These are phyloP conservation scores for Aristolochia californica DNA, from an alignment of 164 flowering plant genomes.

Conservation along the genomic window DNA sequence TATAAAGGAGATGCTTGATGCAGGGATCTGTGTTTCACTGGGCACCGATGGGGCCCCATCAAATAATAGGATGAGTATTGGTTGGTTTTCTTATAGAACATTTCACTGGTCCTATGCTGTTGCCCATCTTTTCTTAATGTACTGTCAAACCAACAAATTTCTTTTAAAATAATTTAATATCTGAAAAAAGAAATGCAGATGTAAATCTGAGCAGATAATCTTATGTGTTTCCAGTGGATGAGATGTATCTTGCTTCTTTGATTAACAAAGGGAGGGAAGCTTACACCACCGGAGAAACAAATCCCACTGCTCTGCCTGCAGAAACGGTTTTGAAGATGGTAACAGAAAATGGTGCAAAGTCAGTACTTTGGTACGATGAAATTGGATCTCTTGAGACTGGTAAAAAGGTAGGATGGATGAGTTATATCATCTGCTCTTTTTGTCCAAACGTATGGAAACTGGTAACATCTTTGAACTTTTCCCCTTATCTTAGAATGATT, in stretches of 20 bases:
- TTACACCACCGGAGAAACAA: conserved; percentile 51
- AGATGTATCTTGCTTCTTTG: conserved; percentile 87
- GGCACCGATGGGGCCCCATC: conserved; percentile 98
- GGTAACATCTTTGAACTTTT: background rate
- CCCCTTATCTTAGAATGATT: background rate
- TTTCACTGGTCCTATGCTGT: background rate
- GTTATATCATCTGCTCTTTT: background rate
- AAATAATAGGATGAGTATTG: conserved; percentile 94
- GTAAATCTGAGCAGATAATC: background rate
- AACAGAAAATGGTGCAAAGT: conserved; percentile 72
- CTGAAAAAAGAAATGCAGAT: background rate
- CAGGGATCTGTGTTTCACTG: conserved; percentile 76
- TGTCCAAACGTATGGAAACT: background rate
- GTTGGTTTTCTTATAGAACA: conserved; percentile 27
- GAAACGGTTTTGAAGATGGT: conserved; percentile 67
- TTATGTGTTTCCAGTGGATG: conserved; percentile 58
- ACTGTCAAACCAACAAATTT: background rate
- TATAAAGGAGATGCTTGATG: conserved; percentile 67
- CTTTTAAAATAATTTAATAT: background rate
- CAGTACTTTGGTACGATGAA: conserved; percentile 85
- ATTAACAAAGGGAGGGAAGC: conserved; percentile 89
- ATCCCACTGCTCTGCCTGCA: conserved; percentile 81
- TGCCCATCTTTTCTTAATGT: background rate
- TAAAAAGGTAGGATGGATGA: conserved; percentile 47
- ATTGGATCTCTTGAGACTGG: conserved; percentile 84